Percentiles rank a stretch among this genome's conserved stretches.
phyloP scores from a whole-genome alignment of 2,329 filamentous ascomycete species.

The Didymella sp. region DNA sequence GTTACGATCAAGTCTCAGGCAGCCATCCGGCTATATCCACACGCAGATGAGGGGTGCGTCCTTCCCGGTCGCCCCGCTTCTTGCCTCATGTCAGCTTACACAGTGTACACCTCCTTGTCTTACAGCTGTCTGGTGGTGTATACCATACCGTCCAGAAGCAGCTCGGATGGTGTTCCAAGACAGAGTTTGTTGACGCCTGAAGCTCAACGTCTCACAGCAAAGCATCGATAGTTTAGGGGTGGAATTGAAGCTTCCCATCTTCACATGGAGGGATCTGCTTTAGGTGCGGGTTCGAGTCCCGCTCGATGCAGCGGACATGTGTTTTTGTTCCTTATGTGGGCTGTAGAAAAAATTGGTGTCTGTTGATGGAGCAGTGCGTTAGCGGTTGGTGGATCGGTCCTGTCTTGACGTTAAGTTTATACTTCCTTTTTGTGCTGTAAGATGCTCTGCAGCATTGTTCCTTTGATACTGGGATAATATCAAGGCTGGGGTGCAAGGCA shows the following conservation, averaged over 20 bases:
- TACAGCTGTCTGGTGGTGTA: neutral
- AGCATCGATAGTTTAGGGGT: constrained; percentile 41
- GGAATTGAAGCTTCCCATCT: constrained; percentile 43
- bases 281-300: constrained; percentile 40
- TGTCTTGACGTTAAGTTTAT: no score
- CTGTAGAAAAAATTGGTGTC: neutral
- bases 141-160: neutral
- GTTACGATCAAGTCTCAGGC: constrained; percentile 1
- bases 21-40: constrained; percentile 5
- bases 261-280: constrained; percentile 24
- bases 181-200: neutral
- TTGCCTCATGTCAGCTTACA: constrained; percentile 15
- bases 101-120: neutral
- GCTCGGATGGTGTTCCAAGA: neutral
- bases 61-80: constrained; percentile 5
- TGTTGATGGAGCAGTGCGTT: neutral
- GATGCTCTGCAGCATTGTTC: neutral
- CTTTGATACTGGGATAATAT: neutral
- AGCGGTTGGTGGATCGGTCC: neutral
- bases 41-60: constrained; percentile 6
- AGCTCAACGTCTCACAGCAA: neutral
- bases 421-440: neutral
- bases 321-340: neutral
- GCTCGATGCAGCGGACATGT: constrained; percentile 24
- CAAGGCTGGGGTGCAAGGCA: no score